Percentiles rank a stretch among this genome's conserved stretches.
Conservation (phyloP, 305 asterid species). For the Fraxinus xanthoxyloides region DNA sequence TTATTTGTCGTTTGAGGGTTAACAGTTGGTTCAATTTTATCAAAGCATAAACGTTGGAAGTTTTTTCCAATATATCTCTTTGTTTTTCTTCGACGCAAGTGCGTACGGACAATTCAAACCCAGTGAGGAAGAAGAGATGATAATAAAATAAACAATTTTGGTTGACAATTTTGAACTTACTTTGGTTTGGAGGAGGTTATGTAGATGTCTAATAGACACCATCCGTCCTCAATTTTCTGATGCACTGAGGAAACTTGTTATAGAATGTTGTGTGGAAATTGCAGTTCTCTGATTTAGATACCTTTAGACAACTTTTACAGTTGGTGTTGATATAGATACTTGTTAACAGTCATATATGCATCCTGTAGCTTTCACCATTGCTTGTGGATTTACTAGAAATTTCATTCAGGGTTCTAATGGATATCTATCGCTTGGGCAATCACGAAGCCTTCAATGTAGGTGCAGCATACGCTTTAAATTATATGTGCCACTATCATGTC, state of each 20-base stretch:
- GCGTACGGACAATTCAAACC: neutral
- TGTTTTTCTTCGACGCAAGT: too few relatives aligned
- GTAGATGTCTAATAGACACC: neutral
- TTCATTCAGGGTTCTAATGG: conserved; percentile 81
- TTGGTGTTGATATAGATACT: neutral
- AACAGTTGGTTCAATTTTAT: too few relatives aligned
- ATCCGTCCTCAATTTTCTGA: neutral
- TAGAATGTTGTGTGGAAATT: neutral
- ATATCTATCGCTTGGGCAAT: conserved; percentile 68
- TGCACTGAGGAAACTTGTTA: neutral
- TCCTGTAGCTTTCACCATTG: neutral
- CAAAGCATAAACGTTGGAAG: neutral
- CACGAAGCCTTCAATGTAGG: conserved; percentile 87
- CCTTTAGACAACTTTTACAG: neutral
- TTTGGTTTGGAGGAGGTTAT: neutral
- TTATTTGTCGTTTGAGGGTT: too few relatives aligned
- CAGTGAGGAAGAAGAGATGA: neutral
- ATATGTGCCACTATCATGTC: conserved; percentile 8
- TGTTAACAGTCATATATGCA: neutral
- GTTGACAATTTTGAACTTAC: neutral
- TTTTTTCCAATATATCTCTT: neutral
- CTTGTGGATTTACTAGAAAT: conserved; percentile 20
- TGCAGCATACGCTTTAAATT: conserved; percentile 27
- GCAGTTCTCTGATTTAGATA: neutral
- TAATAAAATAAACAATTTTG: too few relatives aligned